Percentiles rank a stretch among this genome's conserved stretches.
Evolutionary conservation across 768 basidiomycete genomes (phyloP).

Genomic region (Harrya chromipes): DNA sequence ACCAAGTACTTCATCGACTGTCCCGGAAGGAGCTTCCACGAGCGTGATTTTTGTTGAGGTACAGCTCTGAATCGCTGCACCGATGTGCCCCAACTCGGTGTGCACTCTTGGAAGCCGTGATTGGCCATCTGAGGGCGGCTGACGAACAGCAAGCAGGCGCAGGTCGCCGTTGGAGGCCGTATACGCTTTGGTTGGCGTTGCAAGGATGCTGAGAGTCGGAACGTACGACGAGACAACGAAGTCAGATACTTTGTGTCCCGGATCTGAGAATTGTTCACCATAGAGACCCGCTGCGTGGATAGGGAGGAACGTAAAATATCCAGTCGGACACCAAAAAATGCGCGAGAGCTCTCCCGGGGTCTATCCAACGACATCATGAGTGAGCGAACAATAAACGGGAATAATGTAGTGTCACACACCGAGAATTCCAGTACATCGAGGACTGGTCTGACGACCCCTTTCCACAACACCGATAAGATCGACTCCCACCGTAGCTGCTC

Average conservation of each 20-base stretch:
- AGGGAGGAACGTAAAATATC: neutral
- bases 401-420: neutral
- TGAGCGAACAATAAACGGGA: neutral
- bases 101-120: conserved; percentile 3
- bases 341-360: neutral
- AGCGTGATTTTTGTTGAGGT: neutral
- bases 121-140: conserved; percentile 12
- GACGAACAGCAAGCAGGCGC: conserved; percentile 12
- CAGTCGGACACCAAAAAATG: conserved; percentile 2
- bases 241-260: neutral
- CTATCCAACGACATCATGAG: neutral
- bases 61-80: neutral
- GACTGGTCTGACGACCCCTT: conserved; percentile 1
- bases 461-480: conserved; percentile 7
- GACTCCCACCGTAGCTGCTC: neutral
- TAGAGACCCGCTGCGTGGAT: conserved; percentile 5
- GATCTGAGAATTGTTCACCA: neutral
- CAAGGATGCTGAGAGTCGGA: conserved; percentile 24
- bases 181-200: neutral
- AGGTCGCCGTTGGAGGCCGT: neutral
- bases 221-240: conserved; percentile 24
- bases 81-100: conserved; percentile 24
- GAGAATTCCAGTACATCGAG: conserved; percentile 1
- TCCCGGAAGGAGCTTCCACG: neutral
- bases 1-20: neutral